Percentiles rank a stretch among this genome's conserved stretches.
Conservation (phyloP, 1,139 yeast species). For the Debaryomycetaceae sp. region DNA sequence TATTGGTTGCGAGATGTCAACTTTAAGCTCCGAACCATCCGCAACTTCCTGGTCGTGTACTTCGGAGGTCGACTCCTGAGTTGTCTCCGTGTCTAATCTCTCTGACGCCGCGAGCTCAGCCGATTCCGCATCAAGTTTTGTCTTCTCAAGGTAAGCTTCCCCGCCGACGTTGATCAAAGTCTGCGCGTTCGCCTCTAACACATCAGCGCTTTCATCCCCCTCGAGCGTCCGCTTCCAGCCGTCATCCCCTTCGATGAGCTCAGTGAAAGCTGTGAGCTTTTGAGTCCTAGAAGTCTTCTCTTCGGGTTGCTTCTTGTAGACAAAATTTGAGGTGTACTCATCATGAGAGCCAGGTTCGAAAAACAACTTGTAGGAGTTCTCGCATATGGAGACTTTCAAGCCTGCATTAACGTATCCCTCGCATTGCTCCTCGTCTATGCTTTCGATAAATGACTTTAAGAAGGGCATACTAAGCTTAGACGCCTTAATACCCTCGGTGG, state of each 20-base stretch:
- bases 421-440: slow-evolving; percentile 54
- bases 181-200: slow-evolving; percentile 20
- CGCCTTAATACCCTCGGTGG: slow-evolving; percentile 96
- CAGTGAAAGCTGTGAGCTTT: slow-evolving; percentile 11
- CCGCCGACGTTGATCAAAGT: slow-evolving; percentile 31
- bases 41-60: slow-evolving; percentile 7
- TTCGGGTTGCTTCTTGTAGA: slow-evolving; percentile 33
- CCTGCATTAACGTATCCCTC: slow-evolving; percentile 68
- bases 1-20: too few species aligned
- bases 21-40: too few species aligned
- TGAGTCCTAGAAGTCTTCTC: slow-evolving; percentile 20
- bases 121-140: slow-evolving; percentile 14
- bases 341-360: slow-evolving; percentile 84
- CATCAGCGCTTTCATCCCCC: slow-evolving; percentile 20
- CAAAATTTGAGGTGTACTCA: slow-evolving; percentile 60
- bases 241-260: slow-evolving; percentile 26
- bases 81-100: slow-evolving; percentile 10
- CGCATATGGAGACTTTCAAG: slow-evolving; percentile 76
- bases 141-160: slow-evolving; percentile 21
- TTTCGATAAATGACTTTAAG: slow-evolving; percentile 56
- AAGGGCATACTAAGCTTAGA: slow-evolving; percentile 72
- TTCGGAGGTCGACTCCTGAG: slow-evolving; percentile 8
- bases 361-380: slow-evolving; percentile 73
- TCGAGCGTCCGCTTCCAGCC: slow-evolving; percentile 37
- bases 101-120: slow-evolving; percentile 4